Percentiles rank a stretch among this genome's conserved stretches.
Evolutionary conservation across 352 stramenopile genomes (phyloP).

Genomic region (Phytopythium boreale): DNA sequence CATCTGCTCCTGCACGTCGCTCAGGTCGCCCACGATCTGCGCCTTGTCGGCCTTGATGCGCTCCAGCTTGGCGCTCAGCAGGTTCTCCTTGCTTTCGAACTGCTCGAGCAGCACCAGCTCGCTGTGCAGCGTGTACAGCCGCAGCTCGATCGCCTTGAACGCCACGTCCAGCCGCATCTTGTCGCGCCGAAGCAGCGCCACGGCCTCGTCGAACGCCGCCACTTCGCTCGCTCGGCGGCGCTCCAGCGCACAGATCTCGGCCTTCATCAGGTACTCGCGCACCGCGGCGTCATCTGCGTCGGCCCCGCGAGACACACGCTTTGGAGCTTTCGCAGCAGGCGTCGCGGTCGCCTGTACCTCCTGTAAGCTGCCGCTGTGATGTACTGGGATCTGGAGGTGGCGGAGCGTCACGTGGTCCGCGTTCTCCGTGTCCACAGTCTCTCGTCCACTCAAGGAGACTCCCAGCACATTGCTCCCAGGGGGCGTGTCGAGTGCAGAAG

Average conservation of each 20-base stretch:
- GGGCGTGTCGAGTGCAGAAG: constrained; percentile 1
- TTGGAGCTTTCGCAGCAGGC: not conserved
- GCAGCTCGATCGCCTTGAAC: constrained; percentile 88
- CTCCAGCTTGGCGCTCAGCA: constrained; percentile 85
- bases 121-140: constrained; percentile 80
- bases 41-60: constrained; percentile 84
- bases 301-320: constrained; percentile 12
- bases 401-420: not conserved
- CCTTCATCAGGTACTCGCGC: constrained; percentile 45
- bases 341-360: not conserved
- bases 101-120: constrained; percentile 89
- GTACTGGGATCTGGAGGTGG: not conserved
- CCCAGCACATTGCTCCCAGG: not conserved
- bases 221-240: constrained; percentile 67
- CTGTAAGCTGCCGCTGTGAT: too few relatives aligned
- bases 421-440: not conserved
- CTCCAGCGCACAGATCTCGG: constrained; percentile 69
- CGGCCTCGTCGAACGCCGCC: constrained; percentile 77
- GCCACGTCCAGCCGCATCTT: constrained; percentile 82
- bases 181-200: constrained; percentile 88
- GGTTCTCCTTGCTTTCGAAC: constrained; percentile 89
- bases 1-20: constrained; percentile 75
- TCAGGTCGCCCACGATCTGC: constrained; percentile 75
- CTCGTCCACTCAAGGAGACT: not conserved
- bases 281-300: constrained; percentile 50